Percentiles rank a stretch among this genome's conserved stretches.
phyloP scores from a whole-genome alignment of 2,329 filamentous ascomycete species.

The Neurospora crassa region DNA sequence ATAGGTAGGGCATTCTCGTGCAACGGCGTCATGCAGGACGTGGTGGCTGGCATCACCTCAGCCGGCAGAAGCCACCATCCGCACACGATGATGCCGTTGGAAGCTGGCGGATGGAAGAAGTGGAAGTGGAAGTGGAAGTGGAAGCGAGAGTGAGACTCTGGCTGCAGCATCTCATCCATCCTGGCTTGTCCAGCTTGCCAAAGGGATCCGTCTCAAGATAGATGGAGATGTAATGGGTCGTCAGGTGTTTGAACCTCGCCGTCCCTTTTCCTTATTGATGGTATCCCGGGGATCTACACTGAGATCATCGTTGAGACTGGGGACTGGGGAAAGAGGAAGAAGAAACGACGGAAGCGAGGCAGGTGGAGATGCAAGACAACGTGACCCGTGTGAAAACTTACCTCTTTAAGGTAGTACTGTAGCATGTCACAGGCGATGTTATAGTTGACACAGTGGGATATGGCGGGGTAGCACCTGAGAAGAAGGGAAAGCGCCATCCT shows the following conservation, averaged over 20 bases:
- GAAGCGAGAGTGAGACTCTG: neutral
- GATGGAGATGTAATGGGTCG: neutral
- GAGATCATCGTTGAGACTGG: neutral
- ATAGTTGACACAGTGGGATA: neutral
- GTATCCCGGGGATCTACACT: neutral
- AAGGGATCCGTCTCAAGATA: neutral
- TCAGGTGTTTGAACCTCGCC: neutral
- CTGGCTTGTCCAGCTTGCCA: neutral
- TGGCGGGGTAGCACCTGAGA: neutral
- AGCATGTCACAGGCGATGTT: neutral
- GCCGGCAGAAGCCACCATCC: neutral
- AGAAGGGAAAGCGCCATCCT: neutral
- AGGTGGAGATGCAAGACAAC: neutral
- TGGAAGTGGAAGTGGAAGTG: neutral
- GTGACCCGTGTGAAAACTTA: neutral
- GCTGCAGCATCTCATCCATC: neutral
- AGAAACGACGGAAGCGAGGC: neutral
- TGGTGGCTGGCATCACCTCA: neutral
- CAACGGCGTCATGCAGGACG: conserved; percentile 29
- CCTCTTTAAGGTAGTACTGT: too few species aligned
- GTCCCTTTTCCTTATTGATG: neutral
- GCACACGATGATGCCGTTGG: neutral
- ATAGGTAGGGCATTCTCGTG: conserved; percentile 27
- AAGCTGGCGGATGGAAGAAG: neutral
- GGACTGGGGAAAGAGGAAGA: neutral